phyloP scores from a whole-genome alignment of 257 asterid species.

The Asclepias syriaca region DNA sequence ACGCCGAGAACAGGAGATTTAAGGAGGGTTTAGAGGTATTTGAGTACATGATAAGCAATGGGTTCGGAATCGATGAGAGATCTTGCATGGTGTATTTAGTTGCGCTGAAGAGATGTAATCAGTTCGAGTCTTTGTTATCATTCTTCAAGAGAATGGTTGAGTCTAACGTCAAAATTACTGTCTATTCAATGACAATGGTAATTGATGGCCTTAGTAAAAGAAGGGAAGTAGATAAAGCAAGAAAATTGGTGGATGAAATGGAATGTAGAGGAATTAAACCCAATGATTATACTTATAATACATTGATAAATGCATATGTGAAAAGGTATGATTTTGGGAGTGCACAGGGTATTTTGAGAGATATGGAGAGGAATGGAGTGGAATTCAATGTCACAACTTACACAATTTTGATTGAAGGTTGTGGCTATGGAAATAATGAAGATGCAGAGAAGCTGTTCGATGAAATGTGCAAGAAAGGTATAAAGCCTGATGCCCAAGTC shows the following conservation, averaged over 20 bases:
- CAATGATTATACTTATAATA: constrained; percentile 56
- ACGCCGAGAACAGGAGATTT: constrained; percentile 31
- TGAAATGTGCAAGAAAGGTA: constrained; percentile 50
- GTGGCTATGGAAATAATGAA: constrained; percentile 27
- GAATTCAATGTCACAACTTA: constrained; percentile 56
- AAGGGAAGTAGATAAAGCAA: constrained; percentile 47
- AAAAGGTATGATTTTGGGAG: constrained; percentile 44
- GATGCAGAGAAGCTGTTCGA: constrained; percentile 61
- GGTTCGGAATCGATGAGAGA: constrained; percentile 57
- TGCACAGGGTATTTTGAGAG: constrained; percentile 38
- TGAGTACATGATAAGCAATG: constrained; percentile 32
- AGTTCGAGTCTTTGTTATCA: constrained; percentile 34
- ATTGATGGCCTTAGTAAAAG: constrained; percentile 57
- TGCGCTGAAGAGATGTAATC: constrained; percentile 50
- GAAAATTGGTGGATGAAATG: constrained; percentile 50
- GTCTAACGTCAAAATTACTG: constrained; percentile 54
- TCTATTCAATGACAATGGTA: constrained; percentile 68
- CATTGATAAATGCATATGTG: constrained; percentile 57
- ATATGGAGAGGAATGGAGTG: constrained; percentile 58
- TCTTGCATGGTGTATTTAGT: constrained; percentile 76
- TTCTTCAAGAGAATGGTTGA: constrained; percentile 70
- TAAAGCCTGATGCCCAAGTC: constrained; percentile 45
- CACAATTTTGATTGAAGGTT: constrained; percentile 48
- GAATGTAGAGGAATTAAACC: constrained; percentile 54
- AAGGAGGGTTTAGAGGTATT: constrained; percentile 34